Base-by-base conservation (phyloP, 805 yeast genomes). In the Brettanomyces naardenensis region DNA sequence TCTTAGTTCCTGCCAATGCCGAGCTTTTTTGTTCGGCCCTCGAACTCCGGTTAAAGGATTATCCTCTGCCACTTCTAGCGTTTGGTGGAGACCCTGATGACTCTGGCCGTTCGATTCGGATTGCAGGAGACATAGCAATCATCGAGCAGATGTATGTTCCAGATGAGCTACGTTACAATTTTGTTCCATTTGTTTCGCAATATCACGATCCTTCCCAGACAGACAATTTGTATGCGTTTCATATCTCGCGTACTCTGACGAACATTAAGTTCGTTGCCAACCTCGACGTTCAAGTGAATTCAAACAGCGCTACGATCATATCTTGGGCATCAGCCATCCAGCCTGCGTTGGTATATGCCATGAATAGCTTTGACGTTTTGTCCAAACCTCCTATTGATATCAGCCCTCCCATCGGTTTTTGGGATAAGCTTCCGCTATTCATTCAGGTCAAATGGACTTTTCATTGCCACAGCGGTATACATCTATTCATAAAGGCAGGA, bases 331-430 rank as follows among this genome's bases (percentile, higher is more conserved):
- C 77, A 40, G 66, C 84, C 0, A 61, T 76, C 33, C 80, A 69
- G 44, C 76, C 85, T 0, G 80, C 78, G 3, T 59, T 77, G 26
- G 69, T 69, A 51, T 69, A 79, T 19, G 71, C 77, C 2, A 74
- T 79, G 78, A 55, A 74, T 31, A 75, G 79, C 58, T 73, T 79
- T 51, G 87, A 80, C 54, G 74, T 68, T 36, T 66, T 79, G 37
- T 77, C 85, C 0, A 80, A 79, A 48, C 84, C 88, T 1, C 83
- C 83, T 3, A 54, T 78, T 19, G 88, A 80, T 51, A 75, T 75
- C 1, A 76, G 84, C 3, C 61, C 67, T 6, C 75, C 75, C 44
- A 49, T 80, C 6, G 88, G 88, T 4, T 76, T 79, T 47, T 80
- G 88, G 88, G 88, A 80, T 55, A 80, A 80, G 45, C 51, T 77